Conservation (phyloP, 2,329 filamentous ascomycete species). For the Chaetomiaceae sp. region DNA sequence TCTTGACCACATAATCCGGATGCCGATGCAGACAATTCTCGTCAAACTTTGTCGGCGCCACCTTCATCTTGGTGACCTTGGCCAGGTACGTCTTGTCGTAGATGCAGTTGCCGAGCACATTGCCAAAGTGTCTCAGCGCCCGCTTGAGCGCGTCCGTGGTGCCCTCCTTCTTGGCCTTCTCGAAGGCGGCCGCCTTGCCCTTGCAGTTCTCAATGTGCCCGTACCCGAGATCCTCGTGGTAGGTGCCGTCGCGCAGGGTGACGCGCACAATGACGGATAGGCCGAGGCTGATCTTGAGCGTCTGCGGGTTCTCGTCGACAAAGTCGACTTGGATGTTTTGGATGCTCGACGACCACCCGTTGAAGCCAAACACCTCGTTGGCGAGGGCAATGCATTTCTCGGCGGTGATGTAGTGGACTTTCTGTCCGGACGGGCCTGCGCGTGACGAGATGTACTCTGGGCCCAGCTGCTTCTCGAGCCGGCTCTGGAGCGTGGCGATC, state of each 20-base stretch:
- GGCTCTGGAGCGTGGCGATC: conserved; percentile 80
- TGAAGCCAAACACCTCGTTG: conserved; percentile 94
- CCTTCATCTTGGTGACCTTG: conserved; percentile 87
- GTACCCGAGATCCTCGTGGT: conserved; percentile 95
- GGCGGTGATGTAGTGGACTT: conserved; percentile 90
- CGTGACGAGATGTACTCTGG: conserved; percentile 93
- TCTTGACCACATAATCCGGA: conserved; percentile 63
- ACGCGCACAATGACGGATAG: conserved; percentile 88
- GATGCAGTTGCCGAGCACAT: conserved; percentile 95
- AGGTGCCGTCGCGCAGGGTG: conserved; percentile 89
- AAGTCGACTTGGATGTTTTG: conserved; percentile 94
- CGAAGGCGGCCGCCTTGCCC: conserved; percentile 90
- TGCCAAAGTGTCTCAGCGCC: conserved; percentile 85
- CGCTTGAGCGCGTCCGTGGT: conserved; percentile 93
- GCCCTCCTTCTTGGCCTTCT: conserved; percentile 98
- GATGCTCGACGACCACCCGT: conserved; percentile 96
- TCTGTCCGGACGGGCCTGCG: conserved; percentile 75
- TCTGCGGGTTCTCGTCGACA: conserved; percentile 78
- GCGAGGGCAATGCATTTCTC: conserved; percentile 95
- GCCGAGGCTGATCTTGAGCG: conserved; percentile 75
- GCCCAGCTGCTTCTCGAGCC: conserved; percentile 87
- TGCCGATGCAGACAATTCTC: conserved; percentile 78
- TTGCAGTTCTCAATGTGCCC: conserved; percentile 95
- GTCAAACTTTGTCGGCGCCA: conserved; percentile 70
- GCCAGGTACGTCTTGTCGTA: conserved; percentile 94